Evolutionary conservation across 805 yeast genomes (phyloP), one percentile per base, ranked within the genome.

Genomic region (Candida quercuum): DNA sequence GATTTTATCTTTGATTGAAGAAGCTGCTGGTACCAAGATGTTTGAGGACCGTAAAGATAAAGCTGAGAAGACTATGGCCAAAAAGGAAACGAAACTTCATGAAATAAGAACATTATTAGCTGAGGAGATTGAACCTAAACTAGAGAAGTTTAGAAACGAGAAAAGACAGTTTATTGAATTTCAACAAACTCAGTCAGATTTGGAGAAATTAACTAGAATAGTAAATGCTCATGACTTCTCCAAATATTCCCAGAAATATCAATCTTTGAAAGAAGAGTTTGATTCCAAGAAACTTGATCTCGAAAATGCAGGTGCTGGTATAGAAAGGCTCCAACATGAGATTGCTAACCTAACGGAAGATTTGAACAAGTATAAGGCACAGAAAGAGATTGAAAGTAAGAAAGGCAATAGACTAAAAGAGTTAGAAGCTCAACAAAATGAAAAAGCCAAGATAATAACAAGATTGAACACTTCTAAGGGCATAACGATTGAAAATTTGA

Each of bases 11-110:
- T 70, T 93, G 48, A 87, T 93, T 38, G 99, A 93, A 61, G 99
- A 93, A 63, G 99, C 99, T 0, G 96, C 99, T 0, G 99, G 99
- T 6, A 93, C 99, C 0, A 78, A 91, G 46, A 86, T 91, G 72
- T 93, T 86, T 55, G 98, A 93, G 59, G 95, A 88, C 44, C 76
- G 96, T 46, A 80, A 91, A 51, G 95, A 85, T 41, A 86, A 85
- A 56, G 96, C 98, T 0, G 83, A 86, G 51, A 81, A 85, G 54
- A 86, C 96, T 2, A 87, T 93, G 87, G 74, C 81, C 1, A 89
- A 88, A 61, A 91, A 91, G 53, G 96, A 93, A 49, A 73, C 83
- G 13, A 89, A 89, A 52, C 69, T 93, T 35, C 74, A 70, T 25
- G 95, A 86, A 54, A 89, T 88, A 37, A 72, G 84, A 47, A 70